A percentile compares a stretch with the other conserved stretches of the same genome.
These are phyloP conservation scores for Staphylotrichum longicolle DNA, from an alignment of 495 filamentous ascomycete genomes.

Conservation along the genomic window DNA sequence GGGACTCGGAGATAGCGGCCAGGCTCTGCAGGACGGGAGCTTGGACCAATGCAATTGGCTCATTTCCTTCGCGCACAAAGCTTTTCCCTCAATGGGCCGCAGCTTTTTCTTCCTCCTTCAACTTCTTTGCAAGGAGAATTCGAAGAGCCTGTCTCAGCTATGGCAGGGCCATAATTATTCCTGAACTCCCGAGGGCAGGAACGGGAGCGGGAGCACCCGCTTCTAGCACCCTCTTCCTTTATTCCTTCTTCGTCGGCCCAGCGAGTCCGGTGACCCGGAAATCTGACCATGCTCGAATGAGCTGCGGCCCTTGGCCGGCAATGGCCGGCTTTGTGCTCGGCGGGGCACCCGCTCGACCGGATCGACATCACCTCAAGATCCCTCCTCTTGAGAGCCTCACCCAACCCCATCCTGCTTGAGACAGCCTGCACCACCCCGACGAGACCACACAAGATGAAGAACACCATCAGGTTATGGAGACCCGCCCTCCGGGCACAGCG, in stretches of 20 bases:
- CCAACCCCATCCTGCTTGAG: neutral
- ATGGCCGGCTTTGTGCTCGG: constrained; percentile 36
- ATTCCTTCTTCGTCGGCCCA: constrained; percentile 5
- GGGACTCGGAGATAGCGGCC: neutral
- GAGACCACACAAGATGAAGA: constrained; percentile 32
- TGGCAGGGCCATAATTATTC: neutral
- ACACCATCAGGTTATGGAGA: constrained; percentile 31
- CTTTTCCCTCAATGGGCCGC: neutral
- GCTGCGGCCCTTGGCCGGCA: constrained; percentile 30
- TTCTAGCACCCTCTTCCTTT: neutral
- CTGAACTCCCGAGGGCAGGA: neutral
- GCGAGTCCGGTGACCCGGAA: constrained; percentile 16
- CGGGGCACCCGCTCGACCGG: constrained; percentile 17
- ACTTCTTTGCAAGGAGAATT: neutral
- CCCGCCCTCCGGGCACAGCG: constrained; percentile 32
- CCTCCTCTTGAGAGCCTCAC: neutral
- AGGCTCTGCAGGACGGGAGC: neutral
- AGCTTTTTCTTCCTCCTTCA: constrained; percentile 9
- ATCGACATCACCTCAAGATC: neutral
- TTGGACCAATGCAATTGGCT: constrained; percentile 16
- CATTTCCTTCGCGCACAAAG: constrained; percentile 20
- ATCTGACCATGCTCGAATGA: constrained; percentile 21
- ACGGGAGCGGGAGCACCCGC: constrained; percentile 15
- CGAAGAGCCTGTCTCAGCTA: neutral
- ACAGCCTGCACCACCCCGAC: neutral